These are phyloP conservation scores for Neoconidiobolus thromboides DNA, from an alignment of 371 early-diverging fungal genomes.

Conservation along the genomic window DNA sequence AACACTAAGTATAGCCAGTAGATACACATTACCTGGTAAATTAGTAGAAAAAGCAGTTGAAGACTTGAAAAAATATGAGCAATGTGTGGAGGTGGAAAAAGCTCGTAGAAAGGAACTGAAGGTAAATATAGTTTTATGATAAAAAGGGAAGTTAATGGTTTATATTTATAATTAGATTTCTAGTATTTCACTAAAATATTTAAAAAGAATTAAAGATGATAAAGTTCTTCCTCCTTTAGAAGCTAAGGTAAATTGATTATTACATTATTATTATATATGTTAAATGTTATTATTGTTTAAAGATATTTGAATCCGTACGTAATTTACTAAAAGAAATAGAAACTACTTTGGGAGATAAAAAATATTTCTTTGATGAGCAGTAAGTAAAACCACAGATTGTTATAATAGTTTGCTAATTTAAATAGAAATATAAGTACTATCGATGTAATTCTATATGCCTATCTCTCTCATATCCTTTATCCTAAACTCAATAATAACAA, in stretches of 20 bases:
- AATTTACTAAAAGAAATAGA: neutral
- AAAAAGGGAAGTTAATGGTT: neutral
- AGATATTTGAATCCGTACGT: neutral
- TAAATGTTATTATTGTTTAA: neutral
- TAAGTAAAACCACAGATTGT: neutral
- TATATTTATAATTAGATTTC: neutral
- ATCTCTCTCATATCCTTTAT: neutral
- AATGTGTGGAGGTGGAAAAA: slow-evolving; percentile 2
- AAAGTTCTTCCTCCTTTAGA: neutral
- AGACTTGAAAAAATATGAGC: neutral
- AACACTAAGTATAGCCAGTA: neutral
- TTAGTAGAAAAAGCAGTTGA: neutral
- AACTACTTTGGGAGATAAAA: neutral
- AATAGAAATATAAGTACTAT: neutral
- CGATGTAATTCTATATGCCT: neutral
- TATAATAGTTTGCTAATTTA: neutral
- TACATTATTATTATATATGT: neutral
- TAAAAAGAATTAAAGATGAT: neutral
- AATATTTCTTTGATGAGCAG: neutral
- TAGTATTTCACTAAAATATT: neutral
- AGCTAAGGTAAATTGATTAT: neutral
- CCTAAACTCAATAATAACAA: neutral
- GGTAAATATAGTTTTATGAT: neutral
- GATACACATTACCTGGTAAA: neutral
- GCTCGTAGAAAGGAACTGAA: neutral